A percentile compares a stretch with the other conserved stretches of the same genome.
phyloP scores from a whole-genome alignment of 768 basidiomycete genomes.

The Naganishia randhawae region DNA sequence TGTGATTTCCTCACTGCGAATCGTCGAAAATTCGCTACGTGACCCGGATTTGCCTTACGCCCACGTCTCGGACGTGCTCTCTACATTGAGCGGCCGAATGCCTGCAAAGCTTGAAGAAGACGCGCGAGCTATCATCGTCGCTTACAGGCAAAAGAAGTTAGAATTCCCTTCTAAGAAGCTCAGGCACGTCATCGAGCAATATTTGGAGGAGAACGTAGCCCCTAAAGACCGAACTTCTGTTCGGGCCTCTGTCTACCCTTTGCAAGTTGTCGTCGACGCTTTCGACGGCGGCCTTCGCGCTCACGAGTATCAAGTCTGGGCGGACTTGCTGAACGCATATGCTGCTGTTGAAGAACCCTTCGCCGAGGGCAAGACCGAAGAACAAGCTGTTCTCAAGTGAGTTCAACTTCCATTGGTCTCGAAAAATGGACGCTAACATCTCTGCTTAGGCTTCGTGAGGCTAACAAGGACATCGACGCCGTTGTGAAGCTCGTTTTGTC shows the following conservation, averaged over 20 bases:
- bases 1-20: constrained; percentile 80
- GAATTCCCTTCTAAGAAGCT: constrained; percentile 89
- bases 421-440: not conserved
- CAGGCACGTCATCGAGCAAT: constrained; percentile 80
- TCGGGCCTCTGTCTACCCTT: constrained; percentile 63
- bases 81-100: constrained; percentile 86
- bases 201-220: constrained; percentile 72
- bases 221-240: constrained; percentile 77
- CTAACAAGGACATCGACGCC: constrained; percentile 86
- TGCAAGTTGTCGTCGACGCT: constrained; percentile 72
- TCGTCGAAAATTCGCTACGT: constrained; percentile 74
- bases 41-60: constrained; percentile 84
- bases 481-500: constrained; percentile 83
- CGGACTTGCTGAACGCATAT: constrained; percentile 71
- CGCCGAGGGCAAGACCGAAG: constrained; percentile 73
- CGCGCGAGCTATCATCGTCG: constrained; percentile 73
- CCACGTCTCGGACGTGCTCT: constrained; percentile 75
- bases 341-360: constrained; percentile 86
- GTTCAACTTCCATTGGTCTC: not conserved
- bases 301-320: constrained; percentile 76
- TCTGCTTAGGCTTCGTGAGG: constrained; percentile 64
- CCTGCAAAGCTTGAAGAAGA: constrained; percentile 83
- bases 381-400: constrained; percentile 73
- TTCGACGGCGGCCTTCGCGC: constrained; percentile 78
- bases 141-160: constrained; percentile 64